These are phyloP conservation scores for Hemileccinum impolitum DNA, from an alignment of 768 basidiomycete genomes.

Conservation along the genomic window DNA sequence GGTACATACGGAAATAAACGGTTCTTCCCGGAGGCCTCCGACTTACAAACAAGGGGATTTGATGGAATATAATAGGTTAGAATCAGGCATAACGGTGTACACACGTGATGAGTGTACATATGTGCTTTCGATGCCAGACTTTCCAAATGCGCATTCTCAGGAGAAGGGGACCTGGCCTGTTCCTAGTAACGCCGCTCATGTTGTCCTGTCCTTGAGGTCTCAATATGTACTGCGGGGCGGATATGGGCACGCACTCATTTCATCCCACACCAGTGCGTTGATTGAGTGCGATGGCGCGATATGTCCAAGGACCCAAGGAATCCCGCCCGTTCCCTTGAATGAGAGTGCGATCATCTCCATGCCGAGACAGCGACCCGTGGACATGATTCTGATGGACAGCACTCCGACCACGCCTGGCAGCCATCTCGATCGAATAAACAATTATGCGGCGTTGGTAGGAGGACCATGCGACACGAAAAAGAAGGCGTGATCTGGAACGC, in stretches of 20 bases:
- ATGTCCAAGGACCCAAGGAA: constrained; percentile 2
- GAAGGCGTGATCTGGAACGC: constrained; percentile 2
- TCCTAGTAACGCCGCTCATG: constrained; percentile 16
- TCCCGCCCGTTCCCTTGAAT: constrained; percentile 1
- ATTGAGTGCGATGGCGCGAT: constrained; percentile 2
- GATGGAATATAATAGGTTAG: background rate
- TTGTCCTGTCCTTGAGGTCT: constrained; percentile 21
- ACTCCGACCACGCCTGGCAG: constrained; percentile 5
- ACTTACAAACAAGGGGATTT: background rate
- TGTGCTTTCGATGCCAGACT: constrained; percentile 24
- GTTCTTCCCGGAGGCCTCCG: constrained; percentile 3
- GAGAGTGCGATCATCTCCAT: constrained; percentile 1
- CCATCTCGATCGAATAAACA: constrained; percentile 1
- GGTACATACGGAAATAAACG: constrained; percentile 4
- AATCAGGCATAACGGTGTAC: constrained; percentile 11
- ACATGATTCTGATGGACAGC: constrained; percentile 2
- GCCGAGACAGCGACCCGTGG: constrained; percentile 5
- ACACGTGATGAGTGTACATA: constrained; percentile 1
- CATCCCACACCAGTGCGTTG: constrained; percentile 3
- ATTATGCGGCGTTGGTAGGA: constrained; percentile 6
- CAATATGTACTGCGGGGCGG: constrained; percentile 6
- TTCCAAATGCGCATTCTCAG: constrained; percentile 22
- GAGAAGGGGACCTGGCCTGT: constrained; percentile 5
- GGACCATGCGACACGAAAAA: background rate
- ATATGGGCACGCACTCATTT: constrained; percentile 6